phyloP scores from a whole-genome alignment of 768 basidiomycete genomes.

The Termitomyces bulborhizus region DNA sequence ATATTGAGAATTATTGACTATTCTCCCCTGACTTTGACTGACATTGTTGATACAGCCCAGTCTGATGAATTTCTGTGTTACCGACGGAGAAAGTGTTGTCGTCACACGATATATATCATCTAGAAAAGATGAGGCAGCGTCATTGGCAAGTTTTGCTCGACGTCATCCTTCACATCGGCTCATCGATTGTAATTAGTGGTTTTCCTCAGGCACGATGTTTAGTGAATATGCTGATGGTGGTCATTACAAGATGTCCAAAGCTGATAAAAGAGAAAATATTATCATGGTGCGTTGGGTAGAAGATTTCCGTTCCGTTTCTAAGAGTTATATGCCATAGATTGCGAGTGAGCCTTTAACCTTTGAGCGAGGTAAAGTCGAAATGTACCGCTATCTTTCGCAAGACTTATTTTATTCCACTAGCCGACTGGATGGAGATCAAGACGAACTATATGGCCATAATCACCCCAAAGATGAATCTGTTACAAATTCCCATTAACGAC shows the following conservation, averaged over 20 bases:
- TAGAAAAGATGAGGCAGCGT: conserved; percentile 86
- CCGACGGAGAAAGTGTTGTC: conserved; percentile 90
- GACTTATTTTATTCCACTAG: conserved; percentile 25
- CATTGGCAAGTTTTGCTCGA: conserved; percentile 45
- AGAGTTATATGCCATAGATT: conserved; percentile 37
- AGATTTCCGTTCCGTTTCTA: not conserved
- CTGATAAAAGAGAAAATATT: conserved; percentile 93
- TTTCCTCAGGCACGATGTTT: conserved; percentile 92
- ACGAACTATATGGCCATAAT: conserved; percentile 95
- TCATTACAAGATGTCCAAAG: conserved; percentile 92
- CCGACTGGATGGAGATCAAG: conserved; percentile 99
- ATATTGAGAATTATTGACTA: conserved; percentile 1
- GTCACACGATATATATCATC: conserved; percentile 95
- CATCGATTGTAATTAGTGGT: conserved; percentile 51
- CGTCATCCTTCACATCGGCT: not conserved
- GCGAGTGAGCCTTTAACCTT: conserved; percentile 95
- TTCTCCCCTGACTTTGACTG: not conserved
- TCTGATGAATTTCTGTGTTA: conserved; percentile 93
- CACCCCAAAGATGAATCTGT: conserved; percentile 91
- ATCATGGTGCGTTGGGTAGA: conserved; percentile 59
- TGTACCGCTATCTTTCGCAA: not conserved
- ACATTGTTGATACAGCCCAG: conserved; percentile 50
- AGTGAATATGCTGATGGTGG: conserved; percentile 85
- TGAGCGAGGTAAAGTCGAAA: conserved; percentile 61
- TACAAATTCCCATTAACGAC: conserved; percentile 93